Percentiles rank a stretch among this genome's conserved stretches.
phyloP scores from a whole-genome alignment of 306 rosid genomes.

The Elaeagnus macrophylla region DNA sequence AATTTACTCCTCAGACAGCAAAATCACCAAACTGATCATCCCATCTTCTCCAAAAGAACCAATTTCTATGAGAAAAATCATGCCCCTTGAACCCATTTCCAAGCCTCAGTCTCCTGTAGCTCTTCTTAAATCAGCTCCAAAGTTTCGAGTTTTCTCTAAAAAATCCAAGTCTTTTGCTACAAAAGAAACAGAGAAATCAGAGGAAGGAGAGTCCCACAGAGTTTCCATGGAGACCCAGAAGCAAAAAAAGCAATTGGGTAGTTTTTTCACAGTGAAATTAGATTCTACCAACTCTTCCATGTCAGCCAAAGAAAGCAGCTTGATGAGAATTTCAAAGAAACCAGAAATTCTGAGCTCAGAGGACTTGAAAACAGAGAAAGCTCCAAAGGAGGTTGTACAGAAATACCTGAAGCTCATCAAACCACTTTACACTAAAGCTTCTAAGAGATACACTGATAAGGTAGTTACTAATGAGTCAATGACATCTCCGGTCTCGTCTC shows the following conservation, averaged over 20 bases:
- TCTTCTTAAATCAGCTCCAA: constrained; percentile 71
- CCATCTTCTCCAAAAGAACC: constrained; percentile 37
- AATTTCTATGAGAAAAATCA: constrained; percentile 64
- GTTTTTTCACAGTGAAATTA: constrained; percentile 19
- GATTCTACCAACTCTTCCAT: constrained; percentile 26
- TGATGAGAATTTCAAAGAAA: constrained; percentile 26
- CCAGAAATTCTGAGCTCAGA: constrained; percentile 7
- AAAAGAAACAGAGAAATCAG: constrained; percentile 10
- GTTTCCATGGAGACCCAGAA: constrained; percentile 9
- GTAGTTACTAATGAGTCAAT: constrained; percentile 5
- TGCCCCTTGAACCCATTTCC: constrained; percentile 55
- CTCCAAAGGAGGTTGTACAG: constrained; percentile 52
- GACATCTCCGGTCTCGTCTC: constrained; percentile 25
- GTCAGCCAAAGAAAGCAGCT: constrained; percentile 42
- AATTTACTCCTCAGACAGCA: constrained; percentile 11
- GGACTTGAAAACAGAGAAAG: constrained; percentile 36
- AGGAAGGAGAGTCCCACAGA: constrained; percentile 8
- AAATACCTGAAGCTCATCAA: constrained; percentile 60
- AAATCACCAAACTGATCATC: constrained; percentile 15
- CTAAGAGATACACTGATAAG: constrained; percentile 34
- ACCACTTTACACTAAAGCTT: constrained; percentile 51
- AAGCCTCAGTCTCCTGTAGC: constrained; percentile 90
- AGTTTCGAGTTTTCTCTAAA: constrained; percentile 52
- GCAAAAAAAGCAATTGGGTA: constrained; percentile 15
- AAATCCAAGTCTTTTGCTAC: constrained; percentile 29